Evolutionary conservation across 106 monocot species (phyloP), one percentile per base, ranked within the genome.

Genomic region (Apostasia ramifera): DNA sequence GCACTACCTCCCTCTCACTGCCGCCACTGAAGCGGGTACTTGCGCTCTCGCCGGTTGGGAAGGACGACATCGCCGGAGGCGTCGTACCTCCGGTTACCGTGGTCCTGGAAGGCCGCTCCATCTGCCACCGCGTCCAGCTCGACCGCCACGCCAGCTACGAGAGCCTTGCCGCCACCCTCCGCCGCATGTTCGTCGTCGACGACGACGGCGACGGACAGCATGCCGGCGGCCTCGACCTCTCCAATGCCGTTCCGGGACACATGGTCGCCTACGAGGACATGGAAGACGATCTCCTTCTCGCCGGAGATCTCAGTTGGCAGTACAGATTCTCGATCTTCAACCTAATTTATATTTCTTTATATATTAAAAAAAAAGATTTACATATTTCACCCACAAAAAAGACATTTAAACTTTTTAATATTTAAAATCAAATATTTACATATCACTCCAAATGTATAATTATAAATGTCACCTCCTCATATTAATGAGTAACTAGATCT

Each of bases 201-300:
- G 71, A 75, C 3, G 75, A 50, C 60, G 69, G 26, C 8, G 63
- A 66, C 43, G 9, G 26, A 2, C 57, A 45, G 9, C 65, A 57
- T 8, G 42, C 3, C 52, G 69, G 55, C 5, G 70, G 66, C 1
- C 69, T 94, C 10, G 80, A 82, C 48, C 69, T 94, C 8, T 75
- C 84, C 44, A 90, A 90, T 51, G 94, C 87, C 12, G 87, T 94
- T 56, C 94, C 94, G 1, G 94, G 94, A 0, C 60, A 87, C 55
- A 47, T 90, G 59, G 87, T 94, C 40, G 93, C 90, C 5, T 90
- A 94, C 44, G 94, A 94, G 44, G 94, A 94, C 72, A 81, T 87
- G 82, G 90, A 94, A 66, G 84, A 90, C 14, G 94, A 94, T 50
- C 87, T 94, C 50, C 80, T 94, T 49, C 90, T 94, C 26, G 94